Evolutionary conservation across 768 basidiomycete species (phyloP), one percentile per base, ranked within the genome.

Genomic region (Leccinum boreale): DNA sequence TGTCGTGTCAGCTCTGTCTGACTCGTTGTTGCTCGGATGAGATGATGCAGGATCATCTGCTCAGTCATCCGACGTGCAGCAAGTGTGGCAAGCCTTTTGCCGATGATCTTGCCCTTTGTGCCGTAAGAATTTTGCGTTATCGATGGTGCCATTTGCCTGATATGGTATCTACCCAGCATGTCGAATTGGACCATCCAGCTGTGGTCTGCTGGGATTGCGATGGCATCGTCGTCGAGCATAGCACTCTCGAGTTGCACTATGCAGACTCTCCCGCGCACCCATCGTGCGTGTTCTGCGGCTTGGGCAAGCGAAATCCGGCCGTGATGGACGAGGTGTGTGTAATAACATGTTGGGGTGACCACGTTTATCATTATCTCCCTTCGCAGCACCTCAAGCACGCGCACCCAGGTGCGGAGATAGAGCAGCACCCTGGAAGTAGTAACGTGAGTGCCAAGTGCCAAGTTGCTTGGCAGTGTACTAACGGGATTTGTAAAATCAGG

Each of bases 121-220:
- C 33, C 23, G 69, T 70, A 56, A 60, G 69, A 35, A 45, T 28
- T 46, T 26, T 45, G 24, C 12, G 19, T 24, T 0, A 19, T 36
- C 36, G 11, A 31, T 23, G 6, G 51, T 10, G 15, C 52, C 39
- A 19, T 36, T 42, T 5, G 23, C 50, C 50, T 58, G 6, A 58
- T 44, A 17, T 51, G 1, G 24, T 39, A 46, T 26, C n/a, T 55
- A 70, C 21, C 19, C 15, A 47, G 69, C 69, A 70, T 3, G 50
- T 66, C 28, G 65, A 62, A 9, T 56, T 53, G 1, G 64, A 61
- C 26, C 69, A 70, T 39, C 64, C 64, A 1, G 59, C 56, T 12
- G 61, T 71, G 15, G 67, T 69, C 36, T 71, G 69, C 56, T 70
- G 69, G 69, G 69, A 71, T 24, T 70, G 69, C 31, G 66, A 61